These are phyloP conservation scores for Huntiella omanensis DNA, from an alignment of 2,329 filamentous ascomycete species.

Conservation along the genomic window DNA sequence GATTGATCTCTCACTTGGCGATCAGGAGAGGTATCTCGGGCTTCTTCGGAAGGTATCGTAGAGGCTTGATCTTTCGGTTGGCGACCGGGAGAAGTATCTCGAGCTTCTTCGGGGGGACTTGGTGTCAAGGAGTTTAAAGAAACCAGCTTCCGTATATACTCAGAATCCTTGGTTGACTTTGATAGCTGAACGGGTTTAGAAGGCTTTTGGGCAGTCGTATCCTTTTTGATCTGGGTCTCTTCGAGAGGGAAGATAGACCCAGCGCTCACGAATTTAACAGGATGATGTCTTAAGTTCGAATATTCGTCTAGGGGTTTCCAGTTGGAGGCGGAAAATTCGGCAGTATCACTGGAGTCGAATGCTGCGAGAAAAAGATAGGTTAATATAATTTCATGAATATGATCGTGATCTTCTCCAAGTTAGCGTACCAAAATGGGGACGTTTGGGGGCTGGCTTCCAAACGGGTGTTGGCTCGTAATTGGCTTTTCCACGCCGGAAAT, in stretches of 20 bases:
- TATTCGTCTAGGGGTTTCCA: neutral
- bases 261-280: constrained; percentile 34
- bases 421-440: too few relatives aligned
- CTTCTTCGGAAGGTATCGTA: neutral
- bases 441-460: too few relatives aligned
- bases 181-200: neutral
- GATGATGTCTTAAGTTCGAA: constrained; percentile 24
- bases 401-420: too few relatives aligned
- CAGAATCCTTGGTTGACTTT: neutral
- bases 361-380: too few relatives aligned
- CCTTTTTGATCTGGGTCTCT: constrained; percentile 13
- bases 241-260: constrained; percentile 32
- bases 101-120: constrained; percentile 7
- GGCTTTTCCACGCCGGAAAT: too few relatives aligned
- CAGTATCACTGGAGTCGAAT: neutral
- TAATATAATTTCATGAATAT: too few relatives aligned
- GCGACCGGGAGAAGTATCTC: constrained; percentile 4
- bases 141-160: too few relatives aligned
- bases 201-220: neutral
- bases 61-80: neutral
- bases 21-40: constrained; percentile 11
- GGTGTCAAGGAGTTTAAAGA: too few relatives aligned
- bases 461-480: too few relatives aligned
- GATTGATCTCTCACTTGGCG: neutral
- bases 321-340: neutral